phyloP scores from a whole-genome alignment of 805 yeast genomes.

The Ogataea minuta region DNA sequence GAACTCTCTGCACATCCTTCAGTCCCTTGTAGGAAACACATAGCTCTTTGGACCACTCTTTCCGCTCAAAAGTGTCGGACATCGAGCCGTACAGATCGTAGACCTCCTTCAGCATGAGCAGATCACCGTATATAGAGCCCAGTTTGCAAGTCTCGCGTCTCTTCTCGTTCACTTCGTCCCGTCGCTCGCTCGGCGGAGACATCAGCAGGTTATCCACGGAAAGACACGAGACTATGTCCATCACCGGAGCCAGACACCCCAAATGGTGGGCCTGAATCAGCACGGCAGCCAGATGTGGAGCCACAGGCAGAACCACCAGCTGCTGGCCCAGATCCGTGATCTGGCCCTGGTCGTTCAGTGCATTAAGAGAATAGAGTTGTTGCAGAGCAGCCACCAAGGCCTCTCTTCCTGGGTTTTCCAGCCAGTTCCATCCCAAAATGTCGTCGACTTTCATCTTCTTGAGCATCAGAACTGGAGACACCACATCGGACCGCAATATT shows the following conservation, averaged over 20 bases:
- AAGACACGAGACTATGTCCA: conserved; percentile 89
- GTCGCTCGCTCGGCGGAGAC: conserved; percentile 72
- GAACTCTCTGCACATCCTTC: conserved; percentile 69
- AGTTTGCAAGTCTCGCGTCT: conserved; percentile 67
- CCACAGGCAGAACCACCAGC: conserved; percentile 86
- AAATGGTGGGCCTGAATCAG: conserved; percentile 63
- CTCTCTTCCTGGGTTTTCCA: conserved; percentile 83
- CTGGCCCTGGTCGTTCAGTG: conserved; percentile 71
- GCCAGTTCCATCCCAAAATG: conserved; percentile 85
- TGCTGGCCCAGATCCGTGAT: conserved; percentile 78
- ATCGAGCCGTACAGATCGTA: conserved; percentile 53
- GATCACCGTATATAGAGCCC: conserved; percentile 78
- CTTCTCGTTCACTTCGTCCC: conserved; percentile 82
- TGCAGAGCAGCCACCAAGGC: conserved; percentile 74
- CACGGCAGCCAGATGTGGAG: conserved; percentile 90
- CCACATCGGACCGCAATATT: conserved; percentile 79
- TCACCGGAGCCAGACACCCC: conserved; percentile 56
- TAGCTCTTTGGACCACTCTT: conserved; percentile 80
- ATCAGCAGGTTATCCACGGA: conserved; percentile 86
- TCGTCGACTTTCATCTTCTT: conserved; percentile 83
- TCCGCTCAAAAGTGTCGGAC: conserved; percentile 51
- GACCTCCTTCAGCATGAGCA: conserved; percentile 77
- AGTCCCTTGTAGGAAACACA: conserved; percentile 78
- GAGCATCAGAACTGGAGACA: conserved; percentile 79
- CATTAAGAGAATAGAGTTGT: conserved; percentile 74